Conservation (phyloP, 768 basidiomycete genomes). For the Flagelloscypha sp. region DNA sequence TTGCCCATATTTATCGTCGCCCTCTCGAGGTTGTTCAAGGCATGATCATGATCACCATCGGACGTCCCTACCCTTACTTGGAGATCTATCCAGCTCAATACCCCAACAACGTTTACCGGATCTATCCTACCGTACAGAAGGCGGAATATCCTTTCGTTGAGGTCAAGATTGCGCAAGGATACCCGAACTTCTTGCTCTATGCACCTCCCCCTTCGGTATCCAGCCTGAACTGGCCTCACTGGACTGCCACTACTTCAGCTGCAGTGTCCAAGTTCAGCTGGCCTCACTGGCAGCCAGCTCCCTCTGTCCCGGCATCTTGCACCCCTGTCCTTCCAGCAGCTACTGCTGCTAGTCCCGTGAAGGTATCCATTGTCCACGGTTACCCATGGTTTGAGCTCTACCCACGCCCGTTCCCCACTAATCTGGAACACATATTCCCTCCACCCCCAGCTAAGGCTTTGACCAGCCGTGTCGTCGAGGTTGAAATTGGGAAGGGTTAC, state of each 20-base stretch:
- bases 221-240: too few relatives aligned
- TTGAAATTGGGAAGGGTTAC: not conserved
- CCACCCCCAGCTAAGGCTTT: not conserved
- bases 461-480: not conserved
- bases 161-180: not conserved
- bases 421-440: not conserved
- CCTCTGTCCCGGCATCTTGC: too few relatives aligned
- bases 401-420: not conserved
- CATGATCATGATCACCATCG: too few relatives aligned
- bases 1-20: slow-evolving; percentile 12
- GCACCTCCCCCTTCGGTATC: too few relatives aligned
- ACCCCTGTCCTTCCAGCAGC: too few relatives aligned
- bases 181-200: slow-evolving; percentile 7
- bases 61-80: slow-evolving; percentile 20
- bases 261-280: too few relatives aligned
- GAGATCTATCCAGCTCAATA: slow-evolving; percentile 17
- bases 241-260: too few relatives aligned
- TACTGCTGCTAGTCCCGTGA: too few relatives aligned
- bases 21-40: too few relatives aligned
- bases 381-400: slow-evolving; percentile 1
- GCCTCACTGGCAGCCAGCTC: too few relatives aligned
- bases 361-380: too few relatives aligned
- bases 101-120: slow-evolving; percentile 19
- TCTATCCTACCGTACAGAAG: slow-evolving; percentile 11
- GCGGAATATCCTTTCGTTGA: not conserved